Evolutionary conservation across 805 yeast species (phyloP).

Genomic region (Komagataella pseudopastoris): DNA sequence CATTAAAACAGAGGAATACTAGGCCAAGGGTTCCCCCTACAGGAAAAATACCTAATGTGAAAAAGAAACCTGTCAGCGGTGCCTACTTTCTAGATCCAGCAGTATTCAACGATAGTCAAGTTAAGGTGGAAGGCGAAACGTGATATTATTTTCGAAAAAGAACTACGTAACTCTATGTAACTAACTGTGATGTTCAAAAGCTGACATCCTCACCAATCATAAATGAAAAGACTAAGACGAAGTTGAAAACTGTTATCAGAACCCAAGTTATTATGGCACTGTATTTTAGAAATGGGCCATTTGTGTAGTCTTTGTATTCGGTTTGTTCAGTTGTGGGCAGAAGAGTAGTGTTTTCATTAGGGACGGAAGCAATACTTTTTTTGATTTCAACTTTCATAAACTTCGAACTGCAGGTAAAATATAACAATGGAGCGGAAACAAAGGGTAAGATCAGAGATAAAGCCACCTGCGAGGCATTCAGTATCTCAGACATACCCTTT

Average conservation of each 20-base stretch:
- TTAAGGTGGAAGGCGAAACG: neutral
- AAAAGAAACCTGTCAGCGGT: constrained; percentile 43
- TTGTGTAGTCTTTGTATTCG: constrained; percentile 39
- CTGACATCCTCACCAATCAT: constrained; percentile 20
- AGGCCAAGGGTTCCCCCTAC: constrained; percentile 83
- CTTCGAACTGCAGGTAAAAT: constrained; percentile 57
- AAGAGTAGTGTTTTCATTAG: constrained; percentile 2
- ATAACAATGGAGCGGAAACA: constrained; percentile 73
- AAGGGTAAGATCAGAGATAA: constrained; percentile 75
- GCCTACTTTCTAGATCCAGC: constrained; percentile 37
- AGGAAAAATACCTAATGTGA: constrained; percentile 63
- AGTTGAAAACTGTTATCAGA: constrained; percentile 56
- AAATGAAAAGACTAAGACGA: constrained; percentile 29
- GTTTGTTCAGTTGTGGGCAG: constrained; percentile 4
- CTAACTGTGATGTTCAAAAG: constrained; percentile 8
- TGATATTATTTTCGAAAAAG: neutral
- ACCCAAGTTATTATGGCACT: constrained; percentile 52
- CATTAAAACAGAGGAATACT: constrained; percentile 60
- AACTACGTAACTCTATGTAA: neutral
- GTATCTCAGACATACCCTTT: constrained; percentile 54
- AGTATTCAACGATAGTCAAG: neutral
- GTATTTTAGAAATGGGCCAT: constrained; percentile 41
- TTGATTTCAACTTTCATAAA: constrained; percentile 49
- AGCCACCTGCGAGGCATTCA: constrained; percentile 80
- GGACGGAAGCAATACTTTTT: constrained; percentile 1